These are phyloP conservation scores for Tetracentron sinense DNA, from an alignment of 164 flowering plant species.

Conservation along the genomic window DNA sequence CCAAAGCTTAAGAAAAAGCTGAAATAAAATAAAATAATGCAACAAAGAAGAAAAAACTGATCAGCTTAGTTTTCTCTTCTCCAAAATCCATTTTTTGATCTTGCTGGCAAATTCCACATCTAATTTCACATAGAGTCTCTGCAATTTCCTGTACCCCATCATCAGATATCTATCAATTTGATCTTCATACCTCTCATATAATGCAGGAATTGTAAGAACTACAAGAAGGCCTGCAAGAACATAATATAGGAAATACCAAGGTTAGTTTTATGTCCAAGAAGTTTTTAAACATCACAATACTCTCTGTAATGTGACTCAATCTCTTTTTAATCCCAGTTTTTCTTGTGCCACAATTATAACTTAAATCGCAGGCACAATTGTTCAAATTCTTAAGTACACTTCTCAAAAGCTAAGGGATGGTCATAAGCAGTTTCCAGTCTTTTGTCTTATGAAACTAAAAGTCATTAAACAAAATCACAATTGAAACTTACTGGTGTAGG, in stretches of 20 bases:
- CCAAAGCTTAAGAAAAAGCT: too few relatives aligned
- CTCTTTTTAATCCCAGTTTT: too few relatives aligned
- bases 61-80: constrained; percentile 58
- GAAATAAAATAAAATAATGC: too few relatives aligned
- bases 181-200: constrained; percentile 74
- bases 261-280: background rate
- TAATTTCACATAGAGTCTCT: constrained; percentile 32
- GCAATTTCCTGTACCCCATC: constrained; percentile 30
- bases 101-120: constrained; percentile 34
- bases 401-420: too few relatives aligned
- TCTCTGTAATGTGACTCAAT: too few relatives aligned
- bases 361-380: too few relatives aligned
- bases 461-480: background rate
- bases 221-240: constrained; percentile 56
- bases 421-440: too few relatives aligned
- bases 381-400: too few relatives aligned
- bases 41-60: too few relatives aligned
- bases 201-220: constrained; percentile 66
- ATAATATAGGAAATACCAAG: background rate
- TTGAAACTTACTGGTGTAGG: constrained; percentile 68
- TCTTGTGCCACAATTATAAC: too few relatives aligned
- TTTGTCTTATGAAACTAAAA: background rate
- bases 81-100: constrained; percentile 43
- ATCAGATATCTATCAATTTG: constrained; percentile 40
- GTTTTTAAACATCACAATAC: background rate